These are phyloP conservation scores for Tephrocybe sp. DNA, from an alignment of 768 basidiomycete genomes.

Conservation along the genomic window DNA sequence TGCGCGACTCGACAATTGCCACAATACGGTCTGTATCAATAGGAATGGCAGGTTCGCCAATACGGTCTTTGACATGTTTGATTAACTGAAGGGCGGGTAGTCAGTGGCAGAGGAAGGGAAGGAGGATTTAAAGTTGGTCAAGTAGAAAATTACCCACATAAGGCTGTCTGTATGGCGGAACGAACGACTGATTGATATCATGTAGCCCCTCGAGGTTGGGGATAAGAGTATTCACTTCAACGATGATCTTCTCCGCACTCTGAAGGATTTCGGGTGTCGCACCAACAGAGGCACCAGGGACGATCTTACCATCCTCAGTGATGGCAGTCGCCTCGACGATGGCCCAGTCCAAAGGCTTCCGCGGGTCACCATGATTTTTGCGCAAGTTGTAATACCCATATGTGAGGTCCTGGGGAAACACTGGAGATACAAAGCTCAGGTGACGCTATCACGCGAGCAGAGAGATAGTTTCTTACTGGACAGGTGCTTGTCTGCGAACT, in stretches of 20 bases:
- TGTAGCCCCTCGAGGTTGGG: conserved; percentile 49
- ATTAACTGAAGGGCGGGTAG: conserved; percentile 36
- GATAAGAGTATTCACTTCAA: conserved; percentile 48
- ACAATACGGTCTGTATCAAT: conserved; percentile 51
- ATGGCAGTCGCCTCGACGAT: conserved; percentile 52
- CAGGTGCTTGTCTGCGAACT: conserved; percentile 49
- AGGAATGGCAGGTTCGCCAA: conserved; percentile 43
- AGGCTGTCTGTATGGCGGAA: conserved; percentile 43
- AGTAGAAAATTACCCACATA: conserved; percentile 27
- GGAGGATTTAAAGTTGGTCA: background rate
- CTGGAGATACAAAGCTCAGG: conserved; percentile 17
- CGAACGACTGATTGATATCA: conserved; percentile 46
- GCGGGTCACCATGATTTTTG: conserved; percentile 44
- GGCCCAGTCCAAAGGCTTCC: conserved; percentile 47
- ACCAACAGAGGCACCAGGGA: conserved; percentile 47
- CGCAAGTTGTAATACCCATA: conserved; percentile 47
- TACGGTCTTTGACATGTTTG: conserved; percentile 42
- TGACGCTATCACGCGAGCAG: background rate
- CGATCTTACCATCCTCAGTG: conserved; percentile 46
- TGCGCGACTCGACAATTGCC: conserved; percentile 39
- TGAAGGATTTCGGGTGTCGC: conserved; percentile 51
- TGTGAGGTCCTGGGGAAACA: conserved; percentile 51
- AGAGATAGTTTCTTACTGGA: conserved; percentile 33
- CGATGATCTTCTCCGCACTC: conserved; percentile 47
- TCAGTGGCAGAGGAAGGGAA: background rate